Evolutionary conservation across 352 stramenopile genomes (phyloP).

Genomic region (Phytophthora parvispora): DNA sequence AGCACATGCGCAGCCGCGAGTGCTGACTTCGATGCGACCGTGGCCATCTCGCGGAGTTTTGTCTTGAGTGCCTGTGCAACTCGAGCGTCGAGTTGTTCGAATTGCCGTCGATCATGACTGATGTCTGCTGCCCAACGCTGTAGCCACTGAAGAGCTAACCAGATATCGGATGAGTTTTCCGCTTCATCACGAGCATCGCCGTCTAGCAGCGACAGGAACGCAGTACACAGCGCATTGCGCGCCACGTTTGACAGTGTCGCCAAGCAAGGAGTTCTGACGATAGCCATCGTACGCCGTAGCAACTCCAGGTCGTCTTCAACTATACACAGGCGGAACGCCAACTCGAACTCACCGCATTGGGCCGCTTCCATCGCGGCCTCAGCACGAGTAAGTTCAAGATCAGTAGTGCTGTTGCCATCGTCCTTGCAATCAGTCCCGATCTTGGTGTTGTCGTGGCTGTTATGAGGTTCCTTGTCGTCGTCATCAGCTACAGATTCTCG

Average conservation of each 20-base stretch:
- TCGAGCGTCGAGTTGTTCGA: conserved; percentile 48
- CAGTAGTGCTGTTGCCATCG: not conserved
- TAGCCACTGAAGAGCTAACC: conserved; percentile 67
- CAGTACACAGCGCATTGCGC: conserved; percentile 60
- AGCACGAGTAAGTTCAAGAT: conserved; percentile 38
- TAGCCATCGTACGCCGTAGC: conserved; percentile 46
- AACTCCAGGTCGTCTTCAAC: conserved; percentile 61
- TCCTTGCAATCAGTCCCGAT: conserved; percentile 7
- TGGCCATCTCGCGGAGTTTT: conserved; percentile 39
- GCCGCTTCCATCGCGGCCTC: conserved; percentile 54
- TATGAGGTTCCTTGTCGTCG: not conserved
- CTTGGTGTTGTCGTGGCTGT: conserved; percentile 9
- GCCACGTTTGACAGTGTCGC: conserved; percentile 39
- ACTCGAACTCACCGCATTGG: conserved; percentile 48
- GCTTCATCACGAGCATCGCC: conserved; percentile 18
- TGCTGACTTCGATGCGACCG: conserved; percentile 34
- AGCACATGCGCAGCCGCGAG: conserved; percentile 53
- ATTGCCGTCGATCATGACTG: conserved; percentile 12
- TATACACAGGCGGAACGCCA: conserved; percentile 65
- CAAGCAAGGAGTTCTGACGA: conserved; percentile 44
- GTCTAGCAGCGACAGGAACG: conserved; percentile 63
- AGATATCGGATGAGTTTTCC: conserved; percentile 27
- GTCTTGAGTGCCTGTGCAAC: conserved; percentile 44
- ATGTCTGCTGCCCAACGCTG: conserved; percentile 26
- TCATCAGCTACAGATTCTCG: not conserved